Evolutionary conservation across 1,284 basidiomycete species (phyloP), one percentile per base, ranked within the genome.

Genomic region (Cutaneotrichosporon spelunceum): DNA sequence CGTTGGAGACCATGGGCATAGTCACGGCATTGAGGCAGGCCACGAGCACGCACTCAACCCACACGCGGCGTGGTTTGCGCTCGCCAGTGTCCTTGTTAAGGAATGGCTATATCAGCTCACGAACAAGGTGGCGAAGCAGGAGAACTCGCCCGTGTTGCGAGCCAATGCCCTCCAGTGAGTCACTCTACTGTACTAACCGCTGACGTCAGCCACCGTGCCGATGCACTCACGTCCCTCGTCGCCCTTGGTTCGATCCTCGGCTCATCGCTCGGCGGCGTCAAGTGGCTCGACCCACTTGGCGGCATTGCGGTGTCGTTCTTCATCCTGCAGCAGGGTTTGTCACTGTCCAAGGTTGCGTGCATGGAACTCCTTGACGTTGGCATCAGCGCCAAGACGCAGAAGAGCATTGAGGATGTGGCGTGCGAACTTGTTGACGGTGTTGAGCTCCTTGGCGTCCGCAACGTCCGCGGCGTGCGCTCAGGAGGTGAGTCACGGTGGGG

Each of bases 1-100:
- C 33, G 53, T 61, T 49, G 49, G 54, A 45, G 71, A 75, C 58
- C 30, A 33, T 33, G 69, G 63, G 9, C 71, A 75, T 60, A 62
- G 53, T 3, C 76, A 75, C 64, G 69, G 63, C 7, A 66, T 68
- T 50, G 65, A 48, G 1, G 64, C 64, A 1, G 74, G 66, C 3
- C 23, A 49, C 11, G 24, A 14, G 47, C 76, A 76, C 0, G 63
- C 80, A n/a, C 84, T 97, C 6, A 93, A 97, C 75, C 90, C 92
- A 19, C 94, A 97, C 71, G 95, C 96, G 21, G 93, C 94, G 53
- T 97, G 93, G 92, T 95, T 97, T 70, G 95, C 95, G 1, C 85
- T 87, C 0, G 76, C 87, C 34, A 88, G 89, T 65, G 86, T 98
- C 2, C 62, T 90, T 1, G 80, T 86, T 65, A 99, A 99, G 75